phyloP scores from a whole-genome alignment of 1,284 basidiomycete species.

The Thecaphora frezii region DNA sequence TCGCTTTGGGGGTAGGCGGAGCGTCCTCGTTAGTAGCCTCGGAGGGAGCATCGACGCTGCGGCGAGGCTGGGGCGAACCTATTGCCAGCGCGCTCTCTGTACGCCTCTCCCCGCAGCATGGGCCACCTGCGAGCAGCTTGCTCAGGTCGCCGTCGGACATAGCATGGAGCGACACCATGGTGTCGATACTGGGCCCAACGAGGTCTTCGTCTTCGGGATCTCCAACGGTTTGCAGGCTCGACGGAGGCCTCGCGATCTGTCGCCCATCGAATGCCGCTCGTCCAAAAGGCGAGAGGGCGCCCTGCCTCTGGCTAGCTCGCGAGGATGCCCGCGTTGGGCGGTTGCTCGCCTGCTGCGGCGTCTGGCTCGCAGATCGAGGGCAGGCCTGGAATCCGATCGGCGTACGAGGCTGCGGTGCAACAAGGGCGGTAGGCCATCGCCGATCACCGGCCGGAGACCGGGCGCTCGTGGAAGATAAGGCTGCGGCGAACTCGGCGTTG shows the following conservation, averaged over 20 bases:
- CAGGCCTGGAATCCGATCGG: background rate
- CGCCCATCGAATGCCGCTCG: constrained; percentile 3
- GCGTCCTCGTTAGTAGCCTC: constrained; percentile 14
- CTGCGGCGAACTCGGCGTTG: background rate
- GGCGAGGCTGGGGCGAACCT: constrained; percentile 10
- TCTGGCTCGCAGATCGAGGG: background rate
- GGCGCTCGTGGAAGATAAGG: background rate
- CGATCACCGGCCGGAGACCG: constrained; percentile 13
- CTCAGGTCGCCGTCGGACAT: background rate
- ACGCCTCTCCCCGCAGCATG: background rate
- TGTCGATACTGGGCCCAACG: background rate
- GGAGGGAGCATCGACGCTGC: constrained; percentile 15
- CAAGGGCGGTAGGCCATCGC: constrained; percentile 6
- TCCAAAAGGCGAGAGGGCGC: constrained; percentile 13
- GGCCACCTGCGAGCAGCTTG: background rate
- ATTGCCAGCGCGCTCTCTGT: background rate
- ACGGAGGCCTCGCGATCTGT: constrained; percentile 8
- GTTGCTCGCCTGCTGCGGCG: background rate
- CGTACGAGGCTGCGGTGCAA: background rate
- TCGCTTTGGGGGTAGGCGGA: background rate
- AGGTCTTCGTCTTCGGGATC: background rate
- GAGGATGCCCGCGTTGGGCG: constrained; percentile 5
- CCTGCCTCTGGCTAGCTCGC: constrained; percentile 15
- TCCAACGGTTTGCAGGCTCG: background rate
- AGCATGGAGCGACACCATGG: background rate